Evolutionary conservation across 2,329 filamentous ascomycete genomes (phyloP), one percentile per base, ranked within the genome.

Genomic region (Monilinia polystroma): DNA sequence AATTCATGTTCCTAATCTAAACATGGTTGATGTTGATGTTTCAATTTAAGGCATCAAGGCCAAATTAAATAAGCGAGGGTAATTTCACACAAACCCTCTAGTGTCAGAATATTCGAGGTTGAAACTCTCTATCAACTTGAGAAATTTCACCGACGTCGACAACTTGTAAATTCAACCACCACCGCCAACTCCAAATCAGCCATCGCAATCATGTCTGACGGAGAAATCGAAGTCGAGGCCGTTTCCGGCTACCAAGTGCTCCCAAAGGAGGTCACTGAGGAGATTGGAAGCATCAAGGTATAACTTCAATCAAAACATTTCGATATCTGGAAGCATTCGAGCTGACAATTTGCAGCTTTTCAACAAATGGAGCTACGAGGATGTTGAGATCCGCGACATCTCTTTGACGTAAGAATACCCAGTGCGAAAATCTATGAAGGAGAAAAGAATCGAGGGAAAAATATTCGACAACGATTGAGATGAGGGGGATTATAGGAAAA

Each of bases 351-450:
- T 66, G 23, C 53, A 66, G 66, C 88, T 97, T 78, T 96, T 97
- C 89, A 96, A 95, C 90, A 96, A 96, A 85, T 97, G 93, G 89
- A 89, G 84, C 84, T 99, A 98, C 85, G 95, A 95, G 81, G 92
- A 98, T 89, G 94, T 99, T 80, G 95, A 99, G 88, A 95, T 99
- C 84, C 90, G 94, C 83, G 95, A 99, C 82, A 98, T 99, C 85
- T 99, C 95, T 79, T 87, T 99, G 85, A 98, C 94, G 95, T 99
- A 96, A 85, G 92, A 81, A 77, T 68, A 70, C 76, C 74, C 73
- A 67, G 55, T 57, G 51, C 70, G 56, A 66, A 41, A 60, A 51
- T 52, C 32, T 59, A 3, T 26, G 26, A 20, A 60, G 35, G 38
- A 56, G 12, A n/a, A 12, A 38, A 63, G 26, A 26, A 41, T 41